Base-by-base conservation (phyloP, 805 yeast species). In the Wickerhamiella allomyrinae region DNA sequence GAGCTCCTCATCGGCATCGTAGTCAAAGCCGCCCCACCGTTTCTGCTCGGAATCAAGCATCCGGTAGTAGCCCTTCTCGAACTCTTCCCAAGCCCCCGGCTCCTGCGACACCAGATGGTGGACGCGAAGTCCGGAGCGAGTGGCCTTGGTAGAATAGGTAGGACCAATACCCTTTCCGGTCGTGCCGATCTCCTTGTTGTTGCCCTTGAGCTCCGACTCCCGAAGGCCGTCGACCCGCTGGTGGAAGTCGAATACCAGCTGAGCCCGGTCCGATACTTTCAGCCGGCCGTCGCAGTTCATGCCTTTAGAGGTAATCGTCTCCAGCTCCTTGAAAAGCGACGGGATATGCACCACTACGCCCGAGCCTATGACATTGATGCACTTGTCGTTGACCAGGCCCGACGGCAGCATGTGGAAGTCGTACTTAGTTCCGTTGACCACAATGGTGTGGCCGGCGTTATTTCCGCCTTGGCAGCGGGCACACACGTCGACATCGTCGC, bases 111-210 rank as follows among this genome's bases (percentile, higher is more conserved):
- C 91, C 57, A 91, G 73, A 69, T 91, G 97, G 67, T 91, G 98
- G 43, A 91, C 93, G 66, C 98, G 76, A 54, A 91, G 70, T 58
- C 98, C 98, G 17, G 96, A 85, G 67, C 98, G 79, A 13, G 94
- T 80, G 40, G 94, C 94, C 69, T 91, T 91, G 49, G 98, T 86
- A 20, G 96, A 79, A 62, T 91, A 91, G 35, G 98, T 81, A 55
- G 98, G 98, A 45, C 98, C 98, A 57, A 91, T 91, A 65, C 98
- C 98, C 61, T 91, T 91, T 59, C 97, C 96, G 27, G 98, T 91
- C 48, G 98, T 91, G 54, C 98, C 98, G 56, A 91, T 89, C 20
- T 83, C 72, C 60, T 85, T 84, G 61, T 84, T 84, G 62, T 77
- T 76, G 45, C 69, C 66, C 21, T 83, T 73, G 42, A 91, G 72